Evolutionary conservation across 768 basidiomycete genomes (phyloP), one percentile per base, ranked within the genome.

Genomic region (Cystobasidium ongulense): DNA sequence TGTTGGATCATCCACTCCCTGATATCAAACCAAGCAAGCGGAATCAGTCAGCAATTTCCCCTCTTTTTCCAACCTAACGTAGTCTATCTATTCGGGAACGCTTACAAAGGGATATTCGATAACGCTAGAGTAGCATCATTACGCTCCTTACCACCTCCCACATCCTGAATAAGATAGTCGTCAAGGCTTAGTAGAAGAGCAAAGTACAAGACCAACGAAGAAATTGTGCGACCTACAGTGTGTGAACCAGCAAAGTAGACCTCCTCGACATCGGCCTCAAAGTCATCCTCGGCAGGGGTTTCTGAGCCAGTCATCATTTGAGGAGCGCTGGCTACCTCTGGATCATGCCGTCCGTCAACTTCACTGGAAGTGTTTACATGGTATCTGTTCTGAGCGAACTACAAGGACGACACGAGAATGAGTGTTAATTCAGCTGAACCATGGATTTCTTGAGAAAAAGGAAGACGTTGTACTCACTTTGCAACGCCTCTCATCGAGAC

Each of bases 161-260:
- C 63, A 39, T 43, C 63, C 36, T 43, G 25, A 59, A 31, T 59
- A 31, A 35, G 5, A 10, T 4, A 27, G 11, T 5, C 57, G 29
- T 59, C 17, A 59, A 29, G n/a, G 53, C 21, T 54, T 63, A 8
- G n/a, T 23, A 10, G 61, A 8, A 27, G 29, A 63, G n/a, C 61
- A 7, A 5, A 31, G 23, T 33, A 23, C 31, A 27, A 27, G 13
- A 13, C 25, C 27, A 11, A 13, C n/a, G n/a, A 13, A n/a, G 23
- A 2, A 64, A 27, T 36, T 3, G 23, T 27, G 11, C 23, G 36
- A 27, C 63, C n/a, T 25, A 38, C 63, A 39, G 63, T 67, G 23
- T 67, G 65, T 3, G 13, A 5, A 17, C 65, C 65, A 25, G 65
- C 65, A 52, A 67, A 67, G n/a, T 52, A 67, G 41, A 67, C 65